Conservation (phyloP, 2,329 filamentous ascomycete species). For the Cyphellophora europaea region DNA sequence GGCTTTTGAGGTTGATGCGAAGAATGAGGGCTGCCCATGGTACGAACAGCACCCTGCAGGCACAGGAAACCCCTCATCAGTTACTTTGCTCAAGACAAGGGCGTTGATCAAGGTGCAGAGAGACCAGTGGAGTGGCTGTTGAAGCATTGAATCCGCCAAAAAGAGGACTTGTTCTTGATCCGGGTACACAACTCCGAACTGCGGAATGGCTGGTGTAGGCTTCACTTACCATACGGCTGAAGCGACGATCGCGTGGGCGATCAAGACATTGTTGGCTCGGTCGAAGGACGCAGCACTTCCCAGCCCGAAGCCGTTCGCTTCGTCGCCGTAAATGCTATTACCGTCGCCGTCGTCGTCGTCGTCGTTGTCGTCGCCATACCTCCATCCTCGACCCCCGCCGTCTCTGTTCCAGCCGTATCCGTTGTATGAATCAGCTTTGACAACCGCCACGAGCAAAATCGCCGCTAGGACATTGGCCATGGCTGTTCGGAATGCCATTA, state of each 20-base stretch:
- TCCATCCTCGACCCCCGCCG: conserved; percentile 1
- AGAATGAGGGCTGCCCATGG: conserved; percentile 20
- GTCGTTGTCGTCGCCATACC: conserved; percentile 1
- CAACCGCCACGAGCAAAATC: not conserved
- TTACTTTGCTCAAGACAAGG: no score
- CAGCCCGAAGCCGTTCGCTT: conserved; percentile 2
- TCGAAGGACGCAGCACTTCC: conserved; percentile 7
- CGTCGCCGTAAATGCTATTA: conserved; percentile 3
- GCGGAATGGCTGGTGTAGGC: no score
- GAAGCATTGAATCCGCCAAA: no score
- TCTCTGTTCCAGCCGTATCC: conserved; percentile 5
- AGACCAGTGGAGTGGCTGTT: no score
- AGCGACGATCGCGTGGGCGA: conserved; percentile 21
- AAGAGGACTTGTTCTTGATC: no score
- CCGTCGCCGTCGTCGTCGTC: conserved; percentile 4
- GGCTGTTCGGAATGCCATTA: not conserved
- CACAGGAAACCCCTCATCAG: no score
- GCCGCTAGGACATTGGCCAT: not conserved
- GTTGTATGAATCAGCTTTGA: conserved; percentile 1
- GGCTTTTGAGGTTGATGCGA: conserved; percentile 16
- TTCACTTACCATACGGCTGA: conserved; percentile 21
- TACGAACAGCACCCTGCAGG: conserved; percentile 21
- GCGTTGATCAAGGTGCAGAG: no score
- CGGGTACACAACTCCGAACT: no score
- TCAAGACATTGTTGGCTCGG: conserved; percentile 10